These are phyloP conservation scores for Heliocybe sulcata DNA, from an alignment of 1,284 basidiomycete species.

Conservation along the genomic window DNA sequence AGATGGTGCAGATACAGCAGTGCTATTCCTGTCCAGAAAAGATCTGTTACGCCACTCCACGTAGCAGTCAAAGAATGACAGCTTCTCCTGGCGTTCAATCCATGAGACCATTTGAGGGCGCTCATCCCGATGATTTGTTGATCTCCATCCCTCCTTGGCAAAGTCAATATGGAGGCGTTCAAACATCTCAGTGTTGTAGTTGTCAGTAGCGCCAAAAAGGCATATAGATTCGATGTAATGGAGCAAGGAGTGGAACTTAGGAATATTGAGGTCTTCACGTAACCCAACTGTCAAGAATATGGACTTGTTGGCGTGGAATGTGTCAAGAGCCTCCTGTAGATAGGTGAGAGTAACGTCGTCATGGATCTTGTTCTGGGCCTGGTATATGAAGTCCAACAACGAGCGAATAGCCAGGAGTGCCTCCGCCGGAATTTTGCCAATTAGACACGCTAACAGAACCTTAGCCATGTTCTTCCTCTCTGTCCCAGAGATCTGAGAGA, in stretches of 20 bases:
- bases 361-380: conserved; percentile 14
- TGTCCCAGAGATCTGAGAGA: neutral
- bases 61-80: no score
- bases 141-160: conserved; percentile 14
- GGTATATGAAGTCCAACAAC: conserved; percentile 7
- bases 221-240: conserved; percentile 16
- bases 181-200: conserved; percentile 17
- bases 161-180: conserved; percentile 21
- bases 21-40: no score
- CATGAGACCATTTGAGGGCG: conserved; percentile 16
- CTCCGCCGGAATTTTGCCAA: no score
- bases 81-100: conserved; percentile 9
- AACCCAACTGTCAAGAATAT: conserved; percentile 14
- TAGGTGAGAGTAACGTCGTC: conserved; percentile 9
- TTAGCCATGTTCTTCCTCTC: neutral
- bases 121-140: conserved; percentile 13
- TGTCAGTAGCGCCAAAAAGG: conserved; percentile 13
- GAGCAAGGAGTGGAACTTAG: conserved; percentile 19
- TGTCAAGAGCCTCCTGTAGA: conserved; percentile 8
- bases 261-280: conserved; percentile 19
- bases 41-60: no score
- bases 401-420: no score
- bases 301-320: conserved; percentile 18
- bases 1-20: no score
- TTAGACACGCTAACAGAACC: no score